These are phyloP conservation scores for Didymella segeticola DNA, from an alignment of 2,329 filamentous ascomycete species.

Conservation along the genomic window DNA sequence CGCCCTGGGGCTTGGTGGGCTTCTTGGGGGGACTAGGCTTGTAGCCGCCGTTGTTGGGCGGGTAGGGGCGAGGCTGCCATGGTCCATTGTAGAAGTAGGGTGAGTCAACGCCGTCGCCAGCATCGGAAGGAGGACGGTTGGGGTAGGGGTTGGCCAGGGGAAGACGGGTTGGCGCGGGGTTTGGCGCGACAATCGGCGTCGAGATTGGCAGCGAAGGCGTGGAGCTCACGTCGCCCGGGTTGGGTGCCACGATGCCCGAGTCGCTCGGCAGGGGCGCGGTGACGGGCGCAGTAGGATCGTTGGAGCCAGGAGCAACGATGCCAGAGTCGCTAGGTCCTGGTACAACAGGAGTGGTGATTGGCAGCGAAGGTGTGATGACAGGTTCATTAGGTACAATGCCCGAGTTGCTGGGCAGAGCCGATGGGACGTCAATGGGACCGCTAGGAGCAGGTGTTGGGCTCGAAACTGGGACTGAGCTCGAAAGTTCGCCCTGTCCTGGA, in stretches of 20 bases:
- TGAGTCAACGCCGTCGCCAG: slow-evolving; percentile 24
- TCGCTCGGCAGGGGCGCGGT: neutral
- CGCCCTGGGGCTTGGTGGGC: neutral
- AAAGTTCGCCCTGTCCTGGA: neutral
- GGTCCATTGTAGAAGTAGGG: slow-evolving; percentile 12
- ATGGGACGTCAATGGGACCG: too few species aligned
- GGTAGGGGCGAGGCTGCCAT: neutral
- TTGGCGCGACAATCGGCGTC: too few species aligned
- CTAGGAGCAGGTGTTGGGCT: neutral
- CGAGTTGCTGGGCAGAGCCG: too few species aligned
- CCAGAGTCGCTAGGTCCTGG: neutral
- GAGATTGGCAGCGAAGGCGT: too few species aligned
- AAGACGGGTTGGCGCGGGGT: neutral
- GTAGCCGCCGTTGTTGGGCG: neutral
- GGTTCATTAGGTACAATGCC: too few species aligned
- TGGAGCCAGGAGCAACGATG: neutral
- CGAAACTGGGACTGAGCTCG: neutral
- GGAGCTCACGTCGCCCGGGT: neutral
- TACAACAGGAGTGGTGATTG: neutral
- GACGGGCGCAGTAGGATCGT: neutral
- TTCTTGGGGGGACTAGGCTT: neutral
- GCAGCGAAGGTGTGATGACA: too few species aligned
- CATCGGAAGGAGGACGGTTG: slow-evolving; percentile 8
- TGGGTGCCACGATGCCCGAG: neutral
- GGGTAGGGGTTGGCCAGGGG: slow-evolving; percentile 4